Evolutionary conservation across 352 stramenopile species (phyloP), one percentile per base, ranked within the genome.

Genomic region (Discostella stelligera): DNA sequence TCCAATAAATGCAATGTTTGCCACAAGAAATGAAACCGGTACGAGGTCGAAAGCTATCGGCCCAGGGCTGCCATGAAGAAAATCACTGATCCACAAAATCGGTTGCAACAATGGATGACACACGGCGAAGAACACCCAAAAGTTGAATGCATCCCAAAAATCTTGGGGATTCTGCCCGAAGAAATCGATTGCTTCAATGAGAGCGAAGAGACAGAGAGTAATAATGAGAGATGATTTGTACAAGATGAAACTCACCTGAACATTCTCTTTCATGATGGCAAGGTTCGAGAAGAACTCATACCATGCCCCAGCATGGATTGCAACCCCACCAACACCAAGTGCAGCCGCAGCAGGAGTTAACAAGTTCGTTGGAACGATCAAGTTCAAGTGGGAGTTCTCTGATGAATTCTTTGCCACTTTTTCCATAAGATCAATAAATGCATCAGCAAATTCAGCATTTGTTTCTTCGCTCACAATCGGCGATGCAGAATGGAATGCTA

Each of bases 81-180:
- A 81, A 66, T 92, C 86, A 71, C 81, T 90, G 21, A 92, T 88
- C 78, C 83, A 90, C 9, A 94, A 63, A 63, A 92, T 89, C 16
- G 86, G 86, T 77, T 91, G 86, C 20, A 94, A 62, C 39, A 94
- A 82, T 10, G 89, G 87, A 75, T 94, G 89, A 14, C 71, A 84
- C 25, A 91, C 85, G 10, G 89, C 89, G 77, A 94, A 94, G 66
- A 94, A 94, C 25, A 94, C 79, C 89, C 89, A 94, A 73, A 94
- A 94, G 66, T 91, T 90, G 18, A 93, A 76, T 32, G 89, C 84
- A 46, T 84, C 73, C 73, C 73, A 86, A 63, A 91, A 90, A 41
- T 93, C 89, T 37, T 65, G 71, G 7, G 85, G 83, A 66, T 89
- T 64, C 59, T 66, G 30, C 30, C 18, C 11, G 30, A 32, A 44